Percentiles rank a stretch among this genome's conserved stretches.
Evolutionary conservation across 257 asterid species (phyloP).

Genomic region (Rauvolfia tetraphylla): DNA sequence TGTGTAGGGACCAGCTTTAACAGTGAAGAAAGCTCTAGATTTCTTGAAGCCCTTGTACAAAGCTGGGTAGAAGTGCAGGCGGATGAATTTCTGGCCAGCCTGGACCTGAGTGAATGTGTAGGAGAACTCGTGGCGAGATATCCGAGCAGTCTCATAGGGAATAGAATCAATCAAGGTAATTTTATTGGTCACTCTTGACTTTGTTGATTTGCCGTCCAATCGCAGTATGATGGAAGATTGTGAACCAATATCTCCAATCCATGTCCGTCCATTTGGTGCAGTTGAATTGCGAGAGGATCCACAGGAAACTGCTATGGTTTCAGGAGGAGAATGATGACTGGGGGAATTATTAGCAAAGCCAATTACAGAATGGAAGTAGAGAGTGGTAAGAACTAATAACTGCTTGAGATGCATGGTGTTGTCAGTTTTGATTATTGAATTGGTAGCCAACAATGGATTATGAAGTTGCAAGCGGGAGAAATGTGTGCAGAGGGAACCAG

Average conservation of each 20-base stretch:
- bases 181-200: slow-evolving; percentile 22
- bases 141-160: slow-evolving; percentile 29
- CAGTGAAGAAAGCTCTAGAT: slow-evolving; percentile 20
- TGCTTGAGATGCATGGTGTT: slow-evolving; percentile 9
- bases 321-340: slow-evolving; percentile 11
- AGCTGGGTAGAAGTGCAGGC: slow-evolving; percentile 31
- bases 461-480: background rate
- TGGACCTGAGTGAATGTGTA: slow-evolving; percentile 17
- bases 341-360: slow-evolving; percentile 21
- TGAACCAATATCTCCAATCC: slow-evolving; percentile 41
- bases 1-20: slow-evolving; percentile 25
- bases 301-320: slow-evolving; percentile 46
- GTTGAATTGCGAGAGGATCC: slow-evolving; percentile 40
- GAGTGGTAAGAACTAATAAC: slow-evolving; percentile 14
- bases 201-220: slow-evolving; percentile 40
- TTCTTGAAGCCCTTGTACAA: slow-evolving; percentile 29
- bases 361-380: slow-evolving; percentile 19
- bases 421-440: background rate
- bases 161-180: slow-evolving; percentile 8
- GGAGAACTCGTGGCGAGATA: slow-evolving; percentile 24
- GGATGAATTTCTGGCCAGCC: slow-evolving; percentile 29
- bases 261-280: slow-evolving; percentile 43
- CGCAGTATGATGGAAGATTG: slow-evolving; percentile 26
- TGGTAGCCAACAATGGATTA: background rate
- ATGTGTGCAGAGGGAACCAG: background rate